Conservation (phyloP, 2,329 filamentous ascomycete species). For the Ascocoryne sarcoides region DNA sequence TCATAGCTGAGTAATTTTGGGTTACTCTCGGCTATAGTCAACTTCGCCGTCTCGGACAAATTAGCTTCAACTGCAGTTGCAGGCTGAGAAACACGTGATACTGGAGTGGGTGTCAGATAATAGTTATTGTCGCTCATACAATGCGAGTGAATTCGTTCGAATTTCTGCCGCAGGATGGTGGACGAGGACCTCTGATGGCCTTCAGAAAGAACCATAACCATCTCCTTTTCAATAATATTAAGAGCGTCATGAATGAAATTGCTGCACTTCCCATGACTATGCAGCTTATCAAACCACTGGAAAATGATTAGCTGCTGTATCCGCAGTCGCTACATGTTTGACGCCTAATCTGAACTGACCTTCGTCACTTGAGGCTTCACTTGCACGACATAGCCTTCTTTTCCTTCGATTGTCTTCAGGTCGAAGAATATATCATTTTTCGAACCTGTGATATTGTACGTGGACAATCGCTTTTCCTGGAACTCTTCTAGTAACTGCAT, state of each 20-base stretch:
- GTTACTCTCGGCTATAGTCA: too few relatives aligned
- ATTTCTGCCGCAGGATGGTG: too few relatives aligned
- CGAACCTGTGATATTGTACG: not conserved
- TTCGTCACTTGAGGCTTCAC: conserved; percentile 4
- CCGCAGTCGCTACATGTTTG: too few relatives aligned
- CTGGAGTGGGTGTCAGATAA: too few relatives aligned
- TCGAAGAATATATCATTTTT: conserved; percentile 2
- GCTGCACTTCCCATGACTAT: conserved; percentile 1
- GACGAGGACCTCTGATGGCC: too few relatives aligned
- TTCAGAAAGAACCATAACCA: conserved; percentile 1
- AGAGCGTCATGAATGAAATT: conserved; percentile 6
- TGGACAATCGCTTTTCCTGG: not conserved
- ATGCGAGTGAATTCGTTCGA: too few relatives aligned
- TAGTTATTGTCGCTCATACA: too few relatives aligned
- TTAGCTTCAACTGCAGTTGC: too few relatives aligned
- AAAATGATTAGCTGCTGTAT: too few relatives aligned
- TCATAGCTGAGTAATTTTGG: too few relatives aligned
- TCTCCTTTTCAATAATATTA: conserved; percentile 5
- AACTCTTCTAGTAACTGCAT: conserved; percentile 3
- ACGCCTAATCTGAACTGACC: conserved; percentile 1
- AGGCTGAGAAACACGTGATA: too few relatives aligned
- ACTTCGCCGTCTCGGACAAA: too few relatives aligned
- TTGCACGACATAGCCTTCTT: conserved; percentile 1
- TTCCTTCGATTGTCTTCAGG: conserved; percentile 2
- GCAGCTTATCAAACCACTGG: conserved; percentile 2